These are phyloP conservation scores for Zygotorulaspora chibaensis DNA, from an alignment of 805 yeast species.

Conservation along the genomic window DNA sequence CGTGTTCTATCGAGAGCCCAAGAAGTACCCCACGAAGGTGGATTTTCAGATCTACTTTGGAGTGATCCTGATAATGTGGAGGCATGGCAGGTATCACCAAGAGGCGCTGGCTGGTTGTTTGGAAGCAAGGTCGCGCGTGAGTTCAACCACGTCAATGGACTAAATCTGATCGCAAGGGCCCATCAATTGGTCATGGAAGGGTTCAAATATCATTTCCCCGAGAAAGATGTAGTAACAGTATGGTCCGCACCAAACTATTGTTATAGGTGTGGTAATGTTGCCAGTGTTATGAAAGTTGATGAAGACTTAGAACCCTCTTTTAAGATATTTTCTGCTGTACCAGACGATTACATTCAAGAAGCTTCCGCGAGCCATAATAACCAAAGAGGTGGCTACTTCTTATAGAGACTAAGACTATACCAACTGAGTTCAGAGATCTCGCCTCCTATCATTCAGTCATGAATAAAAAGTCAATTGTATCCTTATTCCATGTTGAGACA, in stretches of 20 bases:
- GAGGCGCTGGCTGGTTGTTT: slow-evolving; percentile 98
- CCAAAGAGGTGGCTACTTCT: slow-evolving; percentile 37
- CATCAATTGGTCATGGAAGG: slow-evolving; percentile 99
- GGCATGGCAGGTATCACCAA: slow-evolving; percentile 96
- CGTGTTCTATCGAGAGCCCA: slow-evolving; percentile 93
- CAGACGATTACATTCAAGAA: slow-evolving; percentile 57
- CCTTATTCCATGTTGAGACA: slow-evolving; percentile 1
- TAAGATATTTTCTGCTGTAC: slow-evolving; percentile 92
- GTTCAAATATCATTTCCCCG: slow-evolving; percentile 91
- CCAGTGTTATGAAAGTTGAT: slow-evolving; percentile 94
- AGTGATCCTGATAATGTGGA: slow-evolving; percentile 97
- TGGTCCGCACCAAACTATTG: slow-evolving; percentile 98
- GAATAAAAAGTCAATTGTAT: neutral
- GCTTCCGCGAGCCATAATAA: slow-evolving; percentile 24
- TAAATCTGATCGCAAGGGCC: slow-evolving; percentile 87
- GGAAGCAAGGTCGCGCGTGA: slow-evolving; percentile 93
- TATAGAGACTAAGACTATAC: slow-evolving; percentile 14
- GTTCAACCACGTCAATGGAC: slow-evolving; percentile 90
- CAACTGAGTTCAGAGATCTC: no score
- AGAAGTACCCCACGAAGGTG: slow-evolving; percentile 99
- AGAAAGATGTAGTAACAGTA: slow-evolving; percentile 93
- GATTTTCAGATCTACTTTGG: slow-evolving; percentile 96
- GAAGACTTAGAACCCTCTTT: slow-evolving; percentile 84
- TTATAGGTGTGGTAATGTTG: slow-evolving; percentile 96
- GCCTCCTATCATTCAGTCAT: neutral